These are phyloP conservation scores for Cercospora zeina DNA, from an alignment of 2,329 filamentous ascomycete genomes.

Conservation along the genomic window DNA sequence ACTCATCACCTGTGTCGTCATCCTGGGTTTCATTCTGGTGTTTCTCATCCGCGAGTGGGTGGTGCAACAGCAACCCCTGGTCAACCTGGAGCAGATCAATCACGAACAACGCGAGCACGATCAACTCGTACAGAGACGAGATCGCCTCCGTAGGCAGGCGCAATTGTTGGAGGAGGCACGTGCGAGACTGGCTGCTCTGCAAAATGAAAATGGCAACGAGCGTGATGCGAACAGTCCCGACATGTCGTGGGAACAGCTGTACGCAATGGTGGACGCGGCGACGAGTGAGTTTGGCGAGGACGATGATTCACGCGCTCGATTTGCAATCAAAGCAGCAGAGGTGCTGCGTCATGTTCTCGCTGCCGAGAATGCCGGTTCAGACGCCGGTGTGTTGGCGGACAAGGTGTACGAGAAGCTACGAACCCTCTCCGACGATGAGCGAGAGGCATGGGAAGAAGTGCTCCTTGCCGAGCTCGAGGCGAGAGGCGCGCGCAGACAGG, in stretches of 20 bases:
- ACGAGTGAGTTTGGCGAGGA: slow-evolving; percentile 29
- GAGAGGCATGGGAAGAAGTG: slow-evolving; percentile 34
- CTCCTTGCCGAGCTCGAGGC: slow-evolving; percentile 23
- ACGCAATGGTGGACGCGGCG: slow-evolving; percentile 33
- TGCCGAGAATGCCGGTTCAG: slow-evolving; percentile 23
- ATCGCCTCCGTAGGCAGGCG: slow-evolving; percentile 32
- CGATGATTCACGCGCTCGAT: slow-evolving; percentile 19
- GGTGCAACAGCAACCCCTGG: slow-evolving; percentile 92
- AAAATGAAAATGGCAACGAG: slow-evolving; percentile 26
- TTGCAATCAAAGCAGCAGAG: slow-evolving; percentile 20
- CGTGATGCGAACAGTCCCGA: slow-evolving; percentile 20
- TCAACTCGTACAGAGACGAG: slow-evolving; percentile 35
- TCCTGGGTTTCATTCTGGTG: slow-evolving; percentile 92
- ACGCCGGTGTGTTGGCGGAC: slow-evolving; percentile 29
- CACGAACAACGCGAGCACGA: slow-evolving; percentile 35
- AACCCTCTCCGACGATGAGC: slow-evolving; percentile 27
- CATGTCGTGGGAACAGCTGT: slow-evolving; percentile 32
- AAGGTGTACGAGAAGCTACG: slow-evolving; percentile 32
- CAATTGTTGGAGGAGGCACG: slow-evolving; percentile 36
- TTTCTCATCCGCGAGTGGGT: slow-evolving; percentile 98
- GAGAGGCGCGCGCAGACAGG: slow-evolving; percentile 13
- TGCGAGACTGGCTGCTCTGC: slow-evolving; percentile 31
- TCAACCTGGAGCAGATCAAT: slow-evolving; percentile 56
- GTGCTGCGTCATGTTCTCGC: slow-evolving; percentile 31
- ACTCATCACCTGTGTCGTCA: slow-evolving; percentile 86